phyloP scores from a whole-genome alignment of 306 rosid genomes.

The Fragaria iinumae region DNA sequence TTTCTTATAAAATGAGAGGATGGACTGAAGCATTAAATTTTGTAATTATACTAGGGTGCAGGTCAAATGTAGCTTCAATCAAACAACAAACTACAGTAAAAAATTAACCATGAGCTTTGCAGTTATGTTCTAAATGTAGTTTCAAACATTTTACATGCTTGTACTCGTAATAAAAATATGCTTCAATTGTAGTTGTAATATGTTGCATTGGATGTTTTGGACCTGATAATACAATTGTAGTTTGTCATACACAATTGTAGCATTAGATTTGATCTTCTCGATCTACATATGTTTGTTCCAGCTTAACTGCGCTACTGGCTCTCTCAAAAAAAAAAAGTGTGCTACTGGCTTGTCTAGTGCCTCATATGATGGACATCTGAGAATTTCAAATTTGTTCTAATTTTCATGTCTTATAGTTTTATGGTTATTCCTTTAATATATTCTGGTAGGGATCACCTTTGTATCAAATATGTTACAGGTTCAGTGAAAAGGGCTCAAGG shows the following conservation, averaged over 20 bases:
- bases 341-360: not conserved
- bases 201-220: not conserved
- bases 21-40: not conserved
- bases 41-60: not conserved
- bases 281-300: not conserved
- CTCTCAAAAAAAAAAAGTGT: not conserved
- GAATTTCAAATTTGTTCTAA: not conserved
- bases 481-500: constrained; percentile 56
- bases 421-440: constrained; percentile 14
- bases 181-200: not conserved
- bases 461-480: constrained; percentile 47
- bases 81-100: not conserved
- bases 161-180: not conserved
- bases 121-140: not conserved
- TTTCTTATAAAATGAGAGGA: not conserved
- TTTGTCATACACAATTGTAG: not conserved
- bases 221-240: not conserved
- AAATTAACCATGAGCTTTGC: not conserved
- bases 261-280: not conserved
- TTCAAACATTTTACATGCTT: not conserved
- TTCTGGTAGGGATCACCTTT: not conserved
- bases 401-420: not conserved
- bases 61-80: not conserved
- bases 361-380: not conserved
- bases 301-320: not conserved